Evolutionary conservation across 257 asterid genomes (phyloP).

Genomic region (Petunia secreta): DNA sequence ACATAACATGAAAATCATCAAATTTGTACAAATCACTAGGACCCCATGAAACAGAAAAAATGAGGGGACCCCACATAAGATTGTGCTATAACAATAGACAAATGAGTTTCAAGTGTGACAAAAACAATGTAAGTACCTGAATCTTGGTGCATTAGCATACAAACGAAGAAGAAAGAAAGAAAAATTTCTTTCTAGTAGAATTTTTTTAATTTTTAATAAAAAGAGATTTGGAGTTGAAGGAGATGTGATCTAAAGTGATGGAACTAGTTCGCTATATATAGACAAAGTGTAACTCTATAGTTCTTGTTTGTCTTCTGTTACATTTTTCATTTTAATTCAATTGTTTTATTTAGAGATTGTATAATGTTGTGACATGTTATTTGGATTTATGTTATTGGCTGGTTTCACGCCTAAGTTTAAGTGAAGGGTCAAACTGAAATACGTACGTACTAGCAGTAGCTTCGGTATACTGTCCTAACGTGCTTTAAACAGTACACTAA

Average conservation of each 20-base stretch:
- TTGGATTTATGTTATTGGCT: background rate
- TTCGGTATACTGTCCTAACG: no score
- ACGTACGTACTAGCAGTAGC: background rate
- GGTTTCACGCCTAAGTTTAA: background rate
- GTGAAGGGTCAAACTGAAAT: background rate
- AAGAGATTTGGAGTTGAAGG: background rate
- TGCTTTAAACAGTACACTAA: background rate
- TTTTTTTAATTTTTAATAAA: background rate
- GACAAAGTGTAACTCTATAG: background rate
- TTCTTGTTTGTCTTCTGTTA: background rate
- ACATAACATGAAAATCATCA: slow-evolving; percentile 24
- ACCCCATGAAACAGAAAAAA: slow-evolving; percentile 1
- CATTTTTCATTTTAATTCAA: background rate
- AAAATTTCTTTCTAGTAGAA: background rate
- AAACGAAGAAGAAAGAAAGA: background rate
- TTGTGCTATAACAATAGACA: background rate
- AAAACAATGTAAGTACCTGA: slow-evolving; percentile 8
- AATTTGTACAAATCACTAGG: slow-evolving; percentile 21
- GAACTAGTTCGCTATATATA: background rate
- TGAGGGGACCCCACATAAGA: background rate
- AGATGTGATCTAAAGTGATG: background rate
- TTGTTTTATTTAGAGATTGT: background rate
- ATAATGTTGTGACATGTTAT: no score
- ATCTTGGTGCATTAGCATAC: slow-evolving; percentile 6
- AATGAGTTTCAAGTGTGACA: background rate